Base-by-base conservation (phyloP, 495 filamentous ascomycete species). In the Corynascus novoguineensis region DNA sequence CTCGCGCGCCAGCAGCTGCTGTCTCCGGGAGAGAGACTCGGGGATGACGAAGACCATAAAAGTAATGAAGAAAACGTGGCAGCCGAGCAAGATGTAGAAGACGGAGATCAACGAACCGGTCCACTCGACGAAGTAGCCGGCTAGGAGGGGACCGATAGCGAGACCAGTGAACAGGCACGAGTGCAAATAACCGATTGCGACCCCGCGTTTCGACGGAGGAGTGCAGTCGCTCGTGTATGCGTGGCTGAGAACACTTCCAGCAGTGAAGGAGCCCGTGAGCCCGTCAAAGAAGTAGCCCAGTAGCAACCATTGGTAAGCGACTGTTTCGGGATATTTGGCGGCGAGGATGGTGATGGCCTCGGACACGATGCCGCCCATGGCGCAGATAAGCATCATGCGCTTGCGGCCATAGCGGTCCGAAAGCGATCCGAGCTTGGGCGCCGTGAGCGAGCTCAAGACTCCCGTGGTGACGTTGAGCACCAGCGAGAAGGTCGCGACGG, bases 191-290 rank as follows among this genome's bases (percentile, higher is more conserved):
- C 88, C 91, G 68, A 98, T 96, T 22, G 84, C 83, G n/a, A 93
- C 86, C 45, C 85, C 89, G 19, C 93, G 82, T 57, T 81, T 80
- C 27, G 84, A 83, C 0, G 89, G 87, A 15, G 84, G 75, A 12
- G 93, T 92, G 70, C 90, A 96, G 66, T 98, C 93, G 38, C 88
- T 81, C 6, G 85, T 86, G 67, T 97, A 98, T 0, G 92, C 86
- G 64, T 92, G 83, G 22, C 81, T 83, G 37, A 97, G 64, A 10
- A 93, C 88, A 75, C 89, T 86, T 3, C 81, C 84, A 1, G 86
- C 80, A 3, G 89, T 91, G 70, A 96, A 95, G 31, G 90, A 95
- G 15, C 92, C 93, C 19, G 84, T 82, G 0, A 97, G 62, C 1
- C 92, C 92, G 66, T 97, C 92, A 31, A 88, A 72, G 22, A 87